phyloP scores from a whole-genome alignment of 164 flowering plant species.

The Magnolia changhungtana region DNA sequence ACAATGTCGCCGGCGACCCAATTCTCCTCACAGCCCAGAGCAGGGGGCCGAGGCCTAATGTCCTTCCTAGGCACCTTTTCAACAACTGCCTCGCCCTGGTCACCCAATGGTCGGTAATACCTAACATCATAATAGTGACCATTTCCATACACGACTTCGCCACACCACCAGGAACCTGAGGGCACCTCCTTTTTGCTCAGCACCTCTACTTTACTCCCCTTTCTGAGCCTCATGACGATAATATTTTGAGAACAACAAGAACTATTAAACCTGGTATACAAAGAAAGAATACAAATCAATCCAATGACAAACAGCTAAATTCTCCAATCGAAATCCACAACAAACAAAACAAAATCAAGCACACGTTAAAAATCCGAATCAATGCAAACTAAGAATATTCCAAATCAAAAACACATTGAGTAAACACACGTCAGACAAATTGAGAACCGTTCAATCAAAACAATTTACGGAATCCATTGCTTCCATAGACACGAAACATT shows the following conservation, averaged over 20 bases:
- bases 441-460: too few species aligned
- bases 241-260: neutral
- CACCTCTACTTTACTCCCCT: slow-evolving; percentile 73
- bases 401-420: too few species aligned
- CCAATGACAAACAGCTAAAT: neutral
- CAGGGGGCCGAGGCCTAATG: slow-evolving; percentile 77
- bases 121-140: slow-evolving; percentile 58
- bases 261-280: neutral
- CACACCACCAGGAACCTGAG: slow-evolving; percentile 66
- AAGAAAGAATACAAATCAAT: neutral
- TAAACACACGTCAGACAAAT: too few species aligned
- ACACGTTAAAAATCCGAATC: too few species aligned
- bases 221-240: slow-evolving; percentile 55
- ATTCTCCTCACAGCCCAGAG: slow-evolving; percentile 21
- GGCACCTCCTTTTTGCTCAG: slow-evolving; percentile 47
- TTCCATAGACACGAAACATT: too few species aligned
- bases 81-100: slow-evolving; percentile 13
- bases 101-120: slow-evolving; percentile 32
- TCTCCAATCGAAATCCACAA: too few species aligned
- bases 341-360: too few species aligned
- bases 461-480: too few species aligned
- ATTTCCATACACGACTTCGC: slow-evolving; percentile 64
- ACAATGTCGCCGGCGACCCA: slow-evolving; percentile 65
- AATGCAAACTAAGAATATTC: too few species aligned
- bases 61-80: slow-evolving; percentile 60